Percentiles rank a stretch among this genome's conserved stretches.
phyloP scores from a whole-genome alignment of 1,284 basidiomycete species.

The Austroboletus rostrupii region DNA sequence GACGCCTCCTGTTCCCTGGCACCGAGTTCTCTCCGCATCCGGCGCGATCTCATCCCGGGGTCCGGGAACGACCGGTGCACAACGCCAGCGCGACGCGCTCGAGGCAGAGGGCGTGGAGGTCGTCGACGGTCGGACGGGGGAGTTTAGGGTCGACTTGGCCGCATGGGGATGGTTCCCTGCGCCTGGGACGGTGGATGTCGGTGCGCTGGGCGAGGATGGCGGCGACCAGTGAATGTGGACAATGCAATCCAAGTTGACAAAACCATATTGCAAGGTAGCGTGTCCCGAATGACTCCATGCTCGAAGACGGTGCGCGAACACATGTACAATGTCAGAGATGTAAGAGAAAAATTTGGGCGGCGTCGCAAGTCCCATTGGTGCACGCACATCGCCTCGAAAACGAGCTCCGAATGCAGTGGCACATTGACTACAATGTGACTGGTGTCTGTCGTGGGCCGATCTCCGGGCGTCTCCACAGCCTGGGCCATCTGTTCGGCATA shows the following conservation, averaged over 20 bases:
- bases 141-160: conserved; percentile 47
- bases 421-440: no score
- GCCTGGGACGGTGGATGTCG: conserved; percentile 25
- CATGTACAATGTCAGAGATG: no score
- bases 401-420: no score
- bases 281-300: no score
- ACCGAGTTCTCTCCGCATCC: conserved; percentile 64
- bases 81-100: conserved; percentile 52
- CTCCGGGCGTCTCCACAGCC: no score
- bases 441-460: no score
- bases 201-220: conserved; percentile 2
- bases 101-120: conserved; percentile 62
- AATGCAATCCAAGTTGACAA: background rate
- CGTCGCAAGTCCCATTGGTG: no score
- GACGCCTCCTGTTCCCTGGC: conserved; percentile 70
- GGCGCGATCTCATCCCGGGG: conserved; percentile 79
- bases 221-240: background rate
- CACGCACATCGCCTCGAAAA: no score
- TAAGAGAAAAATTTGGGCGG: no score
- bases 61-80: conserved; percentile 63
- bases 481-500: no score
- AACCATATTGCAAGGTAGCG: no score
- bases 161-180: conserved; percentile 63
- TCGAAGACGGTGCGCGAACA: no score
- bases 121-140: conserved; percentile 38